phyloP scores from a whole-genome alignment of 2,329 filamentous ascomycete species.

The Zalaria obscura region DNA sequence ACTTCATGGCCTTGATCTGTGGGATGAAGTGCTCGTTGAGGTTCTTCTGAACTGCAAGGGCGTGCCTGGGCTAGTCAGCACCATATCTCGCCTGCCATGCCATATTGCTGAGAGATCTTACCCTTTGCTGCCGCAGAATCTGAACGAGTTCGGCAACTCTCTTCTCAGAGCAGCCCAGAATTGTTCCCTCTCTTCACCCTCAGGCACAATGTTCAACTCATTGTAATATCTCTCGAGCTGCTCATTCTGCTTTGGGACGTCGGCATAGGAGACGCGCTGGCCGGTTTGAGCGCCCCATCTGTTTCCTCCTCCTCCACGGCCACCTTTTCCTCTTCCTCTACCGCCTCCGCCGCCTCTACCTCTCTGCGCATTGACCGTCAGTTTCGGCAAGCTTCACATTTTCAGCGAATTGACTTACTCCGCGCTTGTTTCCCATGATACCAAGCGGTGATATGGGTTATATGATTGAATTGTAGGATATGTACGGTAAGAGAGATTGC shows the following conservation, averaged over 20 bases:
- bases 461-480: too few species aligned
- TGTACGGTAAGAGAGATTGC: too few species aligned
- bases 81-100: neutral
- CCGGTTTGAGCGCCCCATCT: conserved; percentile 26
- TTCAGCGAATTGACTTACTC: too few species aligned
- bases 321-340: conserved; percentile 14
- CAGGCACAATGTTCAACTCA: conserved; percentile 56
- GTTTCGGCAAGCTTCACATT: too few species aligned
- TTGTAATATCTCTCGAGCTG: conserved; percentile 83
- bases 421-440: too few species aligned
- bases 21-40: conserved; percentile 83
- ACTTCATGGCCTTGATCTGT: conserved; percentile 70
- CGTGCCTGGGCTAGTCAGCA: conserved; percentile 46
- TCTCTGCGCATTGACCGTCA: too few species aligned
- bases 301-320: conserved; percentile 27
- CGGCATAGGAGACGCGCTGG: conserved; percentile 36
- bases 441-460: too few species aligned
- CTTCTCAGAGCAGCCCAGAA: conserved; percentile 77
- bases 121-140: conserved; percentile 92
- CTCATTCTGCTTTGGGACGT: conserved; percentile 66
- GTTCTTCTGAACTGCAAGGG: conserved; percentile 79
- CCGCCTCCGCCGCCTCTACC: conserved; percentile 3
- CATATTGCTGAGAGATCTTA: conserved; percentile 23
- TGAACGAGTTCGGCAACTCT: conserved; percentile 92
- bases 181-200: conserved; percentile 54